A percentile compares a stretch with the other conserved stretches of the same genome.
These are phyloP conservation scores for Thielaviopsis populi DNA, from an alignment of 2,329 filamentous ascomycete species.

Conservation along the genomic window DNA sequence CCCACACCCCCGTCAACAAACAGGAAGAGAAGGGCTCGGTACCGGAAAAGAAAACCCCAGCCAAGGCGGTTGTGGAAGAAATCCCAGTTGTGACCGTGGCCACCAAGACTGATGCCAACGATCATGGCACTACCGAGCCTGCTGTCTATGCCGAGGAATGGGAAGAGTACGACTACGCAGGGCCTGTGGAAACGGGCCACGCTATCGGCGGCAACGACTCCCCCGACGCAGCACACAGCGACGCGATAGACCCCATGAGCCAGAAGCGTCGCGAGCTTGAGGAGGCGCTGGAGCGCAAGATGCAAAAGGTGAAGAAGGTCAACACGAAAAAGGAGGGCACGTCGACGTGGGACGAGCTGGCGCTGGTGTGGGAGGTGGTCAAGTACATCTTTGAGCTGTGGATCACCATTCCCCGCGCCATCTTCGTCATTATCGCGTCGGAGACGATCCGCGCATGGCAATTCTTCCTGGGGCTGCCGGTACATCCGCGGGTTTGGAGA, in stretches of 20 bases:
- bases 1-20: neutral
- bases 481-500: constrained; percentile 34
- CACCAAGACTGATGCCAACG: neutral
- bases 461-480: constrained; percentile 38
- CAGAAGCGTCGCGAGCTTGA: constrained; percentile 18
- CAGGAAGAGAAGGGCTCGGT: neutral
- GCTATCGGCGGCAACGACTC: constrained; percentile 13
- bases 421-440: constrained; percentile 25
- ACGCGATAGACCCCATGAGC: neutral
- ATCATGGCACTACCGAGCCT: neutral
- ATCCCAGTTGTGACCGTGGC: neutral
- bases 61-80: neutral
- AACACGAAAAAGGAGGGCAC: constrained; percentile 28
- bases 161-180: constrained; percentile 9
- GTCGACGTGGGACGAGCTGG: constrained; percentile 21
- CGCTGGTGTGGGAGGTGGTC: constrained; percentile 19
- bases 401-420: constrained; percentile 42
- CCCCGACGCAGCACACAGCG: constrained; percentile 21
- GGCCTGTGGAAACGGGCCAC: constrained; percentile 10
- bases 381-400: constrained; percentile 37
- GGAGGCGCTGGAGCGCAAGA: constrained; percentile 23
- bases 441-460: constrained; percentile 35
- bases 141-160: constrained; percentile 3
- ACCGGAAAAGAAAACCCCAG: neutral
- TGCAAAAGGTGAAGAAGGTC: constrained; percentile 23